Conservation (phyloP, 352 stramenopile species). For the Phytophthora ramorum region DNA sequence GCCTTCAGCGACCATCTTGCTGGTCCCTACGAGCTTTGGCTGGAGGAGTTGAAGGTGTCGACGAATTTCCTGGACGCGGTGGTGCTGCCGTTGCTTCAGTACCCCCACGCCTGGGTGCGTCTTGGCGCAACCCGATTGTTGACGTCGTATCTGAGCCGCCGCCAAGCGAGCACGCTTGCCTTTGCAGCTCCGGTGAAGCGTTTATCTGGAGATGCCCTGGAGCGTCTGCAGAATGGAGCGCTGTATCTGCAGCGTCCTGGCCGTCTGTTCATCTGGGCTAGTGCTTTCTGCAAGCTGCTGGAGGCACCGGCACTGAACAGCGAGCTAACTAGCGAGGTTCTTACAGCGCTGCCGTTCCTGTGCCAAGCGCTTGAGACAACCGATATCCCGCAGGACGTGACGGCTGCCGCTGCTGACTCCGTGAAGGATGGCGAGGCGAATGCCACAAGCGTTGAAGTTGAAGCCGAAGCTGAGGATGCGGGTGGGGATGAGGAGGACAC, state of each 20-base stretch:
- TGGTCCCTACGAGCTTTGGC: slow-evolving; percentile 70
- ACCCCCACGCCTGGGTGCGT: slow-evolving; percentile 82
- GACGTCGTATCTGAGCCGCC: slow-evolving; percentile 71
- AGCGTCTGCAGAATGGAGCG: slow-evolving; percentile 42
- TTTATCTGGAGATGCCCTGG: slow-evolving; percentile 20
- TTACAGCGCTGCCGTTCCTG: slow-evolving; percentile 69
- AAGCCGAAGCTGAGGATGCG: slow-evolving; percentile 7
- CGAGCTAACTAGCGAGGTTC: slow-evolving; percentile 63
- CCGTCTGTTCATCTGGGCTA: slow-evolving; percentile 67
- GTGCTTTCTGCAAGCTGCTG: slow-evolving; percentile 73
- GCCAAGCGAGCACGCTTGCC: slow-evolving; percentile 52
- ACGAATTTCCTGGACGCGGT: slow-evolving; percentile 56
- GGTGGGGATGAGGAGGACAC: slow-evolving; percentile 18
- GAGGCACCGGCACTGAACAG: slow-evolving; percentile 57
- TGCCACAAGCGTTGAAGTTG: slow-evolving; percentile 7
- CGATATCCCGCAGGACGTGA: slow-evolving; percentile 72
- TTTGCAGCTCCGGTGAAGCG: slow-evolving; percentile 42
- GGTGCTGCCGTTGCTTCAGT: slow-evolving; percentile 67
- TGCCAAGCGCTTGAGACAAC: slow-evolving; percentile 61
- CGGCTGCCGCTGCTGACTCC: slow-evolving; percentile 26
- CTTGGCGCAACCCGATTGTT: slow-evolving; percentile 62
- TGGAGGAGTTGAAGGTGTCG: slow-evolving; percentile 34
- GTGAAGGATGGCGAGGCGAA: slow-evolving; percentile 28
- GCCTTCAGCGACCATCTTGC: slow-evolving; percentile 72
- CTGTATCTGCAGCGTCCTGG: slow-evolving; percentile 62